phyloP scores from a whole-genome alignment of 2,329 filamentous ascomycete genomes.

The Cordyceps cateniannulata region DNA sequence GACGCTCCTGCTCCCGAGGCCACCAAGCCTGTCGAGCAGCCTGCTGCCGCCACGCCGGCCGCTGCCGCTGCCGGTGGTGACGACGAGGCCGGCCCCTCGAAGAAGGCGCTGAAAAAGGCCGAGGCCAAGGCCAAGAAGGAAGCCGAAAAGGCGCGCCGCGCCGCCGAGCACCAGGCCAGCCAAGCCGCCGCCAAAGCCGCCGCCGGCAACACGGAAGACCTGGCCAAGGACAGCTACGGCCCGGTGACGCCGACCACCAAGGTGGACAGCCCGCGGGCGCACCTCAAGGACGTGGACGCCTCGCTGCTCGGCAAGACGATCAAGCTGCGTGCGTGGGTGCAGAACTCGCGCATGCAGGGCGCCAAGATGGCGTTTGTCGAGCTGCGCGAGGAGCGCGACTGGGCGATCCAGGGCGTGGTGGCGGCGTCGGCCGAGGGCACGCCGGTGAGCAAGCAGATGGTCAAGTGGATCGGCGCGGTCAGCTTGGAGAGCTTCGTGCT shows the following conservation, averaged over 20 bases:
- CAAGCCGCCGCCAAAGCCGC: constrained; percentile 61
- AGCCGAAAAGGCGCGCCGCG: constrained; percentile 66
- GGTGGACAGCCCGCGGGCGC: constrained; percentile 49
- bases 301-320: constrained; percentile 63
- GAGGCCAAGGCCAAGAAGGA: constrained; percentile 84
- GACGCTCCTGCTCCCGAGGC: constrained; percentile 21
- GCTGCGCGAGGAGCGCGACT: constrained; percentile 66
- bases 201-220: constrained; percentile 60
- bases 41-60: constrained; percentile 5
- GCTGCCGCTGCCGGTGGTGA: constrained; percentile 11
- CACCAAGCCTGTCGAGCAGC: constrained; percentile 6
- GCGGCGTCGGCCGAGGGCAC: constrained; percentile 61
- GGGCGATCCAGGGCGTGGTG: constrained; percentile 77
- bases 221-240: constrained; percentile 75
- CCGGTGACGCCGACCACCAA: constrained; percentile 52
- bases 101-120: constrained; percentile 80
- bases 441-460: constrained; percentile 75
- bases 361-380: constrained; percentile 91
- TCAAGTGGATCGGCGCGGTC: constrained; percentile 77
- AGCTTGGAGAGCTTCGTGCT: constrained; percentile 76
- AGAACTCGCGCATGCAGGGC: constrained; percentile 81
- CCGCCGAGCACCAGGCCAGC: constrained; percentile 69
- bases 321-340: constrained; percentile 71
- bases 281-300: constrained; percentile 59
- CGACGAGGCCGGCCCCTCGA: constrained; percentile 44